These are phyloP conservation scores for Apiospora rasikravindrae DNA, from an alignment of 2,329 filamentous ascomycete genomes.

Conservation along the genomic window DNA sequence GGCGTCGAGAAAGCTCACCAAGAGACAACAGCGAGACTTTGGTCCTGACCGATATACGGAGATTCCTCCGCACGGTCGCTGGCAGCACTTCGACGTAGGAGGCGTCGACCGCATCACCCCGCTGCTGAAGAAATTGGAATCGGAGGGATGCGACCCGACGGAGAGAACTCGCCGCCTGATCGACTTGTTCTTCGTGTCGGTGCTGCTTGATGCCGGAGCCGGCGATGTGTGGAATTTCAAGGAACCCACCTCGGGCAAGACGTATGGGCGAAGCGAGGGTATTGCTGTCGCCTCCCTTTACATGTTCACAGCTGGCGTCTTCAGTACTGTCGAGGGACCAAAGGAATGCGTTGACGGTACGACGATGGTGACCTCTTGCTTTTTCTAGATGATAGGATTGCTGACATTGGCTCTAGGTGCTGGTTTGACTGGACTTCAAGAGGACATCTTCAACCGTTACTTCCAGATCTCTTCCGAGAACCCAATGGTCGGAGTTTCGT, in stretches of 20 bases:
- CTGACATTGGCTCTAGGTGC: conserved; percentile 22
- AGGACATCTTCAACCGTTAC: conserved; percentile 39
- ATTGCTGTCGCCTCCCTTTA: conserved; percentile 67
- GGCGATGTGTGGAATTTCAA: conserved; percentile 54
- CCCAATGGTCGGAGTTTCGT: conserved; percentile 50
- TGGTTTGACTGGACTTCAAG: conserved; percentile 42
- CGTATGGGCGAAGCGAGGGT: conserved; percentile 86
- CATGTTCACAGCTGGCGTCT: conserved; percentile 58
- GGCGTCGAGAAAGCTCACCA: not conserved
- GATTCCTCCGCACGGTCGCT: conserved; percentile 62
- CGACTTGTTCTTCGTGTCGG: conserved; percentile 67
- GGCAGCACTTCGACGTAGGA: conserved; percentile 68
- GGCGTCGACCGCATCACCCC: conserved; percentile 53
- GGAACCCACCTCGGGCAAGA: conserved; percentile 74
- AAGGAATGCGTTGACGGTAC: conserved; percentile 22
- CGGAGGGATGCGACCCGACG: conserved; percentile 44
- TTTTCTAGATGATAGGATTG: not conserved
- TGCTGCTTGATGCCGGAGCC: conserved; percentile 61
- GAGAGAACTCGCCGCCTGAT: conserved; percentile 60
- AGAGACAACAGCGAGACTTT: conserved; percentile 50
- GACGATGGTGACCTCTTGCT: not conserved
- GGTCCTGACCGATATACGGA: conserved; percentile 49
- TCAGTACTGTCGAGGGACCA: not conserved
- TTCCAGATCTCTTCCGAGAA: conserved; percentile 53
- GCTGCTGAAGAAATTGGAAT: conserved; percentile 50